Evolutionary conservation across 345 rosid species (phyloP).

Genomic region (Crucihimalaya himalaica): DNA sequence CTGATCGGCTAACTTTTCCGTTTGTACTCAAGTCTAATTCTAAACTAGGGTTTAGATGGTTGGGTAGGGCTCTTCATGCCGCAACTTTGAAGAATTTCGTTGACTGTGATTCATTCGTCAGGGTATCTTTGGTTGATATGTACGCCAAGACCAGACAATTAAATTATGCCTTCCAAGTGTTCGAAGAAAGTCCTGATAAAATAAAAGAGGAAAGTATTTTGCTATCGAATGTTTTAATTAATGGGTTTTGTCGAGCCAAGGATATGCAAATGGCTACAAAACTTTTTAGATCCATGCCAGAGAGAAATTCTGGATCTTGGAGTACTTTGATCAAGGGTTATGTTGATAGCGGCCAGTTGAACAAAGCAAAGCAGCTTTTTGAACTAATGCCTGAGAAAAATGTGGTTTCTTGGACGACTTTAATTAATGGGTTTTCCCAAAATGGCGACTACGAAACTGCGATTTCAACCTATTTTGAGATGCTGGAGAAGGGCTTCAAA

Average conservation of each 20-base stretch:
- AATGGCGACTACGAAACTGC: slow-evolving; percentile 51
- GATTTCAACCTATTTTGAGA: slow-evolving; percentile 48
- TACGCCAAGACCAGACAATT: slow-evolving; percentile 49
- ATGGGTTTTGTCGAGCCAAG: slow-evolving; percentile 54
- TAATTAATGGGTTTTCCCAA: slow-evolving; percentile 52
- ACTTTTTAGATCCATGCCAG: slow-evolving; percentile 54
- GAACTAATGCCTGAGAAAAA: slow-evolving; percentile 49
- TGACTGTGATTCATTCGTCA: slow-evolving; percentile 52
- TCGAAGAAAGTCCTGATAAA: slow-evolving; percentile 61
- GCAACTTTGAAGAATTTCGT: slow-evolving; percentile 44
- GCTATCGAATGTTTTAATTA: slow-evolving; percentile 68
- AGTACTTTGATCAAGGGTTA: slow-evolving; percentile 63
- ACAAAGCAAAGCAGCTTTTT: slow-evolving; percentile 49
- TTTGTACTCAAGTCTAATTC: slow-evolving; percentile 54
- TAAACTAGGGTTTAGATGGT: slow-evolving; percentile 35
- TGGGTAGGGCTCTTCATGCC: slow-evolving; percentile 51
- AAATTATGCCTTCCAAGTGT: slow-evolving; percentile 46
- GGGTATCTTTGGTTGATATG: slow-evolving; percentile 53
- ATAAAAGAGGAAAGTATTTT: slow-evolving; percentile 43
- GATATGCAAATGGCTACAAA: slow-evolving; percentile 50
- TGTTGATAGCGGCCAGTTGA: slow-evolving; percentile 43
- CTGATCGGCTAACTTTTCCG: slow-evolving; percentile 58
- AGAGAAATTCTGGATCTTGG: slow-evolving; percentile 55
- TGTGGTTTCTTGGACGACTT: slow-evolving; percentile 62
- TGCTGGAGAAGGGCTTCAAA: slow-evolving; percentile 55